Evolutionary conservation across 192 early-diverging fungal species (phyloP), one percentile per base, ranked within the genome.

Genomic region (Backusella westeae): DNA sequence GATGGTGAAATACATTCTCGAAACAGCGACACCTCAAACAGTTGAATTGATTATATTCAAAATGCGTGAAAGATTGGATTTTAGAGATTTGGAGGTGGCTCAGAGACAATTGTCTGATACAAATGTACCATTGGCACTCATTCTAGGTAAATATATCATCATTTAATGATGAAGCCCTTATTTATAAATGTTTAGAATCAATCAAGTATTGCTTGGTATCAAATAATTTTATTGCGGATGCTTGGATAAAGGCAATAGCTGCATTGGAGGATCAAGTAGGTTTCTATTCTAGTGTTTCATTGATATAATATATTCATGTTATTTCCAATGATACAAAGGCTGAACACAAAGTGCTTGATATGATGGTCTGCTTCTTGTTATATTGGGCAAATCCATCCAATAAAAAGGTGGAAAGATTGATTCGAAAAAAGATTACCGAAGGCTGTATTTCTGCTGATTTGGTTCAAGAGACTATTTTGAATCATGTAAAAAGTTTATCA

Each of bases 1-100:
- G 1, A 87, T 95, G 72, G 77, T 95, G 63, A 91, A 89, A 59
- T 95, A 93, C 59, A 73, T 95, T 41, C 82, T 95, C 2, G 91
- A 93, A 53, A 90, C 90, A 0, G 89, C 85, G 1, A 82, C 86
- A 5, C 36, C 83, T 1, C 86, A 90, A 4, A 87, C 84, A 4
- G 81, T 86, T 26, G 82, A 80, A 9, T 69, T 80, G 82, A 70
- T 80, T 4, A 83, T 90, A 35, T 71, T 72, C 15, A 77, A 82
- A 1, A 87, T 95, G 12, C 80, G 93, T 2, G 72, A 82, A 52
- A 88, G 90, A 17, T 80, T 95, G 3, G 91, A 95, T 53, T 81
- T 94, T 76, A 83, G 84, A 42, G 86, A 89, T 15, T 82, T 94
- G n/a, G 87, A 77, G 17, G 83, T 81, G 35, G 68, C 86, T 10